Evolutionary conservation across 139 green algal species (phyloP), one percentile per base, ranked within the genome.

Genomic region (Chlamydomonas sp.): DNA sequence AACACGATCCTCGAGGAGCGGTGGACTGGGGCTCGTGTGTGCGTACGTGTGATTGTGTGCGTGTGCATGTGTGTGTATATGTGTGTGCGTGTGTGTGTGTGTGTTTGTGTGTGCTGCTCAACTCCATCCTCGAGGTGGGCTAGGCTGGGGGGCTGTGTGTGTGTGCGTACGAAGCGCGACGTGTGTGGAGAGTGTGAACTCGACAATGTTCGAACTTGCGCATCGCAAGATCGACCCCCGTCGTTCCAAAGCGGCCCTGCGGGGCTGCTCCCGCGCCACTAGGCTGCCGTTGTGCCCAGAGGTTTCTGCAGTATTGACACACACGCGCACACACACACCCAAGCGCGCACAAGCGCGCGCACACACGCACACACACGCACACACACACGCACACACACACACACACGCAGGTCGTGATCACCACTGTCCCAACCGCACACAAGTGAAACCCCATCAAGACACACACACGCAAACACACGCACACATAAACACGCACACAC

Each of bases 21-120:
- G 31, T 34, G 20, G 13, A 20, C 13, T 54, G 43, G 43, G 20
- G 13, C 20, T 13, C 13, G 13, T 13, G 20, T 13, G 13, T 13
- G 20, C 20, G 43, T 13, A 20, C 13, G 43, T 20, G 16, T 13
- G 13, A 26, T 13, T 54, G 43, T 54, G 43, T 54, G 43, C 20
- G 43, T 54, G 43, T 54, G 43, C 20, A 20, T 54, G 43, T 54
- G 43, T 54, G 43, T 13, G 43, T 13, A 20, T 13, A 20, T n/a
- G n/a, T n/a, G n/a, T n/a, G 90, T 1, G 70, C 82, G 1, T 87
- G 91, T 0, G 89, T 96, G 66, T 86, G 92, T 77, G 69, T 79
- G 1, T 34, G n/a, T 16, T 58, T 85, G 26, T 74, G 75, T 5
- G 65, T 71, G 35, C 35, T 71, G 29, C 83, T 96, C 33, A 73